Evolutionary conservation across 257 asterid genomes (phyloP).

Genomic region (Striga asiatica): DNA sequence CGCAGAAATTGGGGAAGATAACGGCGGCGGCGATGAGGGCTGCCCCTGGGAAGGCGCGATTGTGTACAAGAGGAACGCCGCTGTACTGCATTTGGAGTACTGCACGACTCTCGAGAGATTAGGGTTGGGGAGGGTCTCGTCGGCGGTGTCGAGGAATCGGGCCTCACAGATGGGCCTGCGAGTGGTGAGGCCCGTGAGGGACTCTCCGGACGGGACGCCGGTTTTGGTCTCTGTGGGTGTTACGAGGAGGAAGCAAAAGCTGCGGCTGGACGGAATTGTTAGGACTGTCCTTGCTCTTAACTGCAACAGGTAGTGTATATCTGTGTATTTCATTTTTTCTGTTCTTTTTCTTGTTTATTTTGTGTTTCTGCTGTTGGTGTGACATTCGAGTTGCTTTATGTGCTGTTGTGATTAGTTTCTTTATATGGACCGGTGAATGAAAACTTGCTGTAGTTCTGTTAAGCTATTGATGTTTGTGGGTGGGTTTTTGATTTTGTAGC

Average conservation of each 20-base stretch:
- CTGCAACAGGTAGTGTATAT: conserved; percentile 51
- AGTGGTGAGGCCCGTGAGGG: conserved; percentile 52
- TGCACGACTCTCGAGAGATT: conserved; percentile 83
- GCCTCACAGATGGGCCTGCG: conserved; percentile 84
- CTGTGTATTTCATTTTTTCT: neutral
- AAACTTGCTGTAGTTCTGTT: too few species aligned
- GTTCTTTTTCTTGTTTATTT: neutral
- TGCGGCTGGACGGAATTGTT: conserved; percentile 74
- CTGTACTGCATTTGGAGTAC: conserved; percentile 56
- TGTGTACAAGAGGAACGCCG: conserved; percentile 51
- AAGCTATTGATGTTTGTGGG: too few species aligned
- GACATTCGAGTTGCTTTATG: neutral
- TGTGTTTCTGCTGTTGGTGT: neutral
- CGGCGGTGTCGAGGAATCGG: conserved; percentile 45
- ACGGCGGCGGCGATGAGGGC: conserved; percentile 37
- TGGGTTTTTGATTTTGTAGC: too few species aligned
- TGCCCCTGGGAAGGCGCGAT: conserved; percentile 82
- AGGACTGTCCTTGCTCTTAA: conserved; percentile 59
- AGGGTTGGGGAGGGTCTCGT: conserved; percentile 56
- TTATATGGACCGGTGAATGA: too few species aligned
- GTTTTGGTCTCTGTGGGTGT: conserved; percentile 70
- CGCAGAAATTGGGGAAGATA: conserved; percentile 21
- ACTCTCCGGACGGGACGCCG: conserved; percentile 66
- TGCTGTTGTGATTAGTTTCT: too few species aligned
- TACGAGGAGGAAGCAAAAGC: conserved; percentile 50